These are phyloP conservation scores for Citrus glauca DNA, from an alignment of 345 rosid genomes.

Conservation along the genomic window DNA sequence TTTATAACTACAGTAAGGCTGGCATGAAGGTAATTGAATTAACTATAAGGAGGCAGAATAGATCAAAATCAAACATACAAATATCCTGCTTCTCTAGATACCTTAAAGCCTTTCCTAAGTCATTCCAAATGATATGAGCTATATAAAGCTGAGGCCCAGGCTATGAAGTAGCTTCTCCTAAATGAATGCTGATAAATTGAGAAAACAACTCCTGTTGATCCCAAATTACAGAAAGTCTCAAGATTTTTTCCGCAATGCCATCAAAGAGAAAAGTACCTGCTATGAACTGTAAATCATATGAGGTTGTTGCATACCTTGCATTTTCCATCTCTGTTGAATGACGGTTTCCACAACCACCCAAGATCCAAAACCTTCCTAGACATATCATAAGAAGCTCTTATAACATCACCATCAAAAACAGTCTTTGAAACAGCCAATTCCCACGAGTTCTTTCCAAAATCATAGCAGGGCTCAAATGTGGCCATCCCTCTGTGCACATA, in stretches of 20 bases:
- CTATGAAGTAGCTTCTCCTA: neutral
- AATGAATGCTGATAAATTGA: neutral
- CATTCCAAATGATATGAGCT: neutral
- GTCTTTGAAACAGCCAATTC: conserved; percentile 31
- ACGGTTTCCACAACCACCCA: conserved; percentile 28
- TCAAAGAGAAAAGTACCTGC: neutral
- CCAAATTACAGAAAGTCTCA: neutral
- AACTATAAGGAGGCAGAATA: neutral
- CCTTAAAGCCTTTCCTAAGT: neutral
- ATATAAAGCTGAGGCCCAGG: neutral
- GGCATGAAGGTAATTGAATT: neutral
- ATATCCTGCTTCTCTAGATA: neutral
- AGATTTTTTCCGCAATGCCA: neutral
- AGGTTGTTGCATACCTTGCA: conserved; percentile 25
- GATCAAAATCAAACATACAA: neutral
- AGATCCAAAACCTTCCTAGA: conserved; percentile 23
- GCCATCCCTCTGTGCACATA: conserved; percentile 23
- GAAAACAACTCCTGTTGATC: too few relatives aligned
- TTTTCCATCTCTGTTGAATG: conserved; percentile 18
- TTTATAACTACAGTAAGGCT: neutral
- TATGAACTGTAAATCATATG: neutral
- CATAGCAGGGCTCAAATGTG: conserved; percentile 30
- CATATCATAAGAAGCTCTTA: conserved; percentile 28
- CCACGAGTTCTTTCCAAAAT: conserved; percentile 35
- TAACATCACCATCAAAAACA: conserved; percentile 23